Evolutionary conservation across 805 yeast species (phyloP).

Genomic region (Saccharomycopsis selenospora): DNA sequence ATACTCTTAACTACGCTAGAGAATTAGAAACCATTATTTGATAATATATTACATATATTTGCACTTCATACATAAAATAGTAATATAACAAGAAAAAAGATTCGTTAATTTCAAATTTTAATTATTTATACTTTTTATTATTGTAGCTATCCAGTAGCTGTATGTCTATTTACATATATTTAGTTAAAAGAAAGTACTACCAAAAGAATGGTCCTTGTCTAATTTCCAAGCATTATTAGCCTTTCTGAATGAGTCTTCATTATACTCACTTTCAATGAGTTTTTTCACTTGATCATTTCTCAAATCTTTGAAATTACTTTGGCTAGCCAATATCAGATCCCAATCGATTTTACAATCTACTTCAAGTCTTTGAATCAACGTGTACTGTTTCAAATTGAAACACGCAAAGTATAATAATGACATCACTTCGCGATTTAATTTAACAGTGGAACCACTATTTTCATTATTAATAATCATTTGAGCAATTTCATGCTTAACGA

Average conservation of each 20-base stretch:
- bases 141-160: not conserved
- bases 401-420: constrained; percentile 1
- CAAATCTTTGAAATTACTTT: not conserved
- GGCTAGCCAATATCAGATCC: constrained; percentile 3
- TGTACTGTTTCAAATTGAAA: constrained; percentile 6
- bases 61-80: too few species aligned
- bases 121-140: too few species aligned
- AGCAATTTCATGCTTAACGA: constrained; percentile 13
- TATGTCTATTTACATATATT: too few species aligned
- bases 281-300: not conserved
- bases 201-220: not conserved
- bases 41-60: constrained; percentile 15
- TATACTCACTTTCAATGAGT: constrained; percentile 4
- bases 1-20: constrained; percentile 78
- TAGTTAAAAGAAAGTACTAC: not conserved
- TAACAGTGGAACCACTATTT: not conserved
- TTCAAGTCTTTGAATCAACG: constrained; percentile 2
- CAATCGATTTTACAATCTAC: constrained; percentile 6
- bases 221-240: constrained; percentile 4
- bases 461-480: not conserved
- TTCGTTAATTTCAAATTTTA: too few species aligned
- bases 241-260: constrained; percentile 1
- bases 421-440: not conserved
- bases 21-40: constrained; percentile 87
- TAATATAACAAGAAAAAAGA: too few species aligned